Base-by-base conservation (phyloP, 176 grass and related monocot species). In the Avena insularis region DNA sequence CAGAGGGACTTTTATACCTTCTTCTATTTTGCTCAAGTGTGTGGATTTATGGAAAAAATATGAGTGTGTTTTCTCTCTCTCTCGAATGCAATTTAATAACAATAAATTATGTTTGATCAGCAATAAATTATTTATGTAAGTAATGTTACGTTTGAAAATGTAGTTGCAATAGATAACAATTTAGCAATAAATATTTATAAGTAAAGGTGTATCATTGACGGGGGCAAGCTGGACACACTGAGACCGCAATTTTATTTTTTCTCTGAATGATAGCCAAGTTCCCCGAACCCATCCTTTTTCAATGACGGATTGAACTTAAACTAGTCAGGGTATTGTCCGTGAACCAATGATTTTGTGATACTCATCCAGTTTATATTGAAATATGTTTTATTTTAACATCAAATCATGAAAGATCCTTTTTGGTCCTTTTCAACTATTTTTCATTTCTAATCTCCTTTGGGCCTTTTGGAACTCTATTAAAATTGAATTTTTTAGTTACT, bases 111-210 rank as follows among this genome's bases (percentile, higher is more conserved):
- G 48, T 54, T 54, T 51, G 6, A 29, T 15, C 13, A 75, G 71
- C 71, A 75, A 51, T 75, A n/a, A 13, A 25, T 75, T 29, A 75
- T 29, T 51, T 25, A 51, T 75, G 46, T 75, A 74, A 25, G 12
- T 74, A 75, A 50, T 74, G n/a, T 74, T 49, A 74, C 50, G 45
- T 74, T 49, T 74, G 71, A 50, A 76, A 25, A 76, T 29, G 31
- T 53, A 53, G 47, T 23, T 31, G 48, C 21, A 75, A 29, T 13
- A 31, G 25, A 10, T 76, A 53, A 29, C 1, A 29, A 17, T 53
- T 76, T 29, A 53, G 23, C 47, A 76, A 10, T 14, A 29, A 50
- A 51, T 15, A 3, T 67, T 67, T 3, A 3, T 69, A 69, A 69
- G 65, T 14, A 69, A 69, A 69, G 25, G 27, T 66, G 27, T 6